These are phyloP conservation scores for Aspergillus sp. DNA, from an alignment of 2,329 filamentous ascomycete species.

Conservation along the genomic window DNA sequence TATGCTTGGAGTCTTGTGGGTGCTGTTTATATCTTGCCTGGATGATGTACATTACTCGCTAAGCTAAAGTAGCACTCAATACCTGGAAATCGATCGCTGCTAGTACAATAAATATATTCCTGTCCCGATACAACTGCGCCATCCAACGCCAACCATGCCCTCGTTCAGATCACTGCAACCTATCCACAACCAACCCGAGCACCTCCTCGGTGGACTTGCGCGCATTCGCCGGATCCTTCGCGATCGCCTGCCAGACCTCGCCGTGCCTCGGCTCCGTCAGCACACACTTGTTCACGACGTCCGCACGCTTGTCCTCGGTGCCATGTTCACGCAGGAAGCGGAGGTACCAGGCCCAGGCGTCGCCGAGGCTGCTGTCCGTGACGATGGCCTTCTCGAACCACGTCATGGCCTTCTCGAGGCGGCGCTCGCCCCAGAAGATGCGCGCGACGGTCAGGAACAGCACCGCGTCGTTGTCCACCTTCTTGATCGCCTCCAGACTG, in stretches of 20 bases:
- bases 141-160: no score
- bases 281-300: conserved; percentile 72
- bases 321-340: conserved; percentile 89
- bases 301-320: conserved; percentile 80
- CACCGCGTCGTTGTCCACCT: conserved; percentile 82
- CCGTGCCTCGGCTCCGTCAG: conserved; percentile 83
- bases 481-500: conserved; percentile 89
- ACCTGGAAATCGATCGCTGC: no score
- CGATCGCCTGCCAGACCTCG: conserved; percentile 78
- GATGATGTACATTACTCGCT: no score
- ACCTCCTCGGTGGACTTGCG: conserved; percentile 68
- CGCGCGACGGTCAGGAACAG: conserved; percentile 86
- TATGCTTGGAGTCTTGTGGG: no score
- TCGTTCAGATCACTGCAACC: no score
- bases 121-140: no score
- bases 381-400: conserved; percentile 97
- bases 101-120: no score
- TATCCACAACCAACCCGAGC: conserved; percentile 63
- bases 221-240: conserved; percentile 78
- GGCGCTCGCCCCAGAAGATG: conserved; percentile 91
- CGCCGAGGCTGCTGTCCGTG: conserved; percentile 75
- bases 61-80: no score
- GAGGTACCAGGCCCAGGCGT: conserved; percentile 98
- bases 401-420: conserved; percentile 83
- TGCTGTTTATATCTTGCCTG: no score